A percentile compares a stretch with the other conserved stretches of the same genome.
These are phyloP conservation scores for Spinacia oleracea DNA, from an alignment of 179 eudicot species.

Conservation along the genomic window DNA sequence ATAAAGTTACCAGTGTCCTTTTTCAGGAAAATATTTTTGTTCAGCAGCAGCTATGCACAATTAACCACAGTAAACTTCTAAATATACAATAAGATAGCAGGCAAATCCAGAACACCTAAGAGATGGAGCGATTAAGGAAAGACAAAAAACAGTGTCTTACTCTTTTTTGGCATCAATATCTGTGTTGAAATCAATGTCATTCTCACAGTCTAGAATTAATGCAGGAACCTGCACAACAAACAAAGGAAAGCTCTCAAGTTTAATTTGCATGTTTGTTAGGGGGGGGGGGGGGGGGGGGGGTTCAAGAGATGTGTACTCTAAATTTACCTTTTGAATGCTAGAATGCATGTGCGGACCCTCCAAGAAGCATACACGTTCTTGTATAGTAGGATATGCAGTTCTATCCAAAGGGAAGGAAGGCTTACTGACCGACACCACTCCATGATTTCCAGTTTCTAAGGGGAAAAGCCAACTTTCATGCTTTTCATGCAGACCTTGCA, in stretches of 20 bases:
- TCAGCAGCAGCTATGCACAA: not conserved
- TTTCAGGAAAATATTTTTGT: not conserved
- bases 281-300: not conserved
- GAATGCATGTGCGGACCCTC: constrained; percentile 92
- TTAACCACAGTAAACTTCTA: not conserved
- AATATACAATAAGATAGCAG: not conserved
- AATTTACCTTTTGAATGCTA: constrained; percentile 75
- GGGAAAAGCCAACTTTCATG: constrained; percentile 97
- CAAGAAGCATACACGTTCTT: constrained; percentile 75
- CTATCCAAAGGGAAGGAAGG: constrained; percentile 47
- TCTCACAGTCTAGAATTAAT: constrained; percentile 88
- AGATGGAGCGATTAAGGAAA: not conserved
- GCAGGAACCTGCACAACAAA: constrained; percentile 72
- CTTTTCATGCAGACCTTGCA: constrained; percentile 84
- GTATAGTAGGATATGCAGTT: constrained; percentile 63
- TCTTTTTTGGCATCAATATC: constrained; percentile 80
- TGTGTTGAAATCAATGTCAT: constrained; percentile 80
- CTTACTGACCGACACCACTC: constrained; percentile 63
- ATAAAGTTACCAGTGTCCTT: not conserved
- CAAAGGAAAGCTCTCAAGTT: not conserved
- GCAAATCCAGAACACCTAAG: not conserved
- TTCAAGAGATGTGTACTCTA: not conserved
- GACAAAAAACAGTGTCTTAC: constrained; percentile 22
- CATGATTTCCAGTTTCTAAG: constrained; percentile 67
- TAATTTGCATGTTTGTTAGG: not conserved